These are phyloP conservation scores for Tetraselmis striata DNA, from an alignment of 139 green algal genomes.

Conservation along the genomic window DNA sequence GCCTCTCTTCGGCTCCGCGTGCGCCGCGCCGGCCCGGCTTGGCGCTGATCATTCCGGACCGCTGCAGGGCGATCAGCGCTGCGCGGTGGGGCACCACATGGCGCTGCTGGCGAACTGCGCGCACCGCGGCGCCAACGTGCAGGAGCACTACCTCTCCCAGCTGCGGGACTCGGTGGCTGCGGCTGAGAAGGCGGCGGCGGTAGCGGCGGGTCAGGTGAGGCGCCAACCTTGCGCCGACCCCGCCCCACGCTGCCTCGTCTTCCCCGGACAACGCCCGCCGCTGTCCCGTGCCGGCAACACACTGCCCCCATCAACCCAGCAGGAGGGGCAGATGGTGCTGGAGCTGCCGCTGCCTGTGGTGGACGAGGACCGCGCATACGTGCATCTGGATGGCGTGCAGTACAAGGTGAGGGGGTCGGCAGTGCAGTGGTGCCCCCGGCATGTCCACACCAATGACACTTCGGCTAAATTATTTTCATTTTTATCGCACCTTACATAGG, in stretches of 20 bases:
- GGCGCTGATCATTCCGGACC: no score
- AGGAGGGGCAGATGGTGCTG: conserved; percentile 18
- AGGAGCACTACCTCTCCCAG: conserved; percentile 65
- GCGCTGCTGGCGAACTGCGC: conserved; percentile 52
- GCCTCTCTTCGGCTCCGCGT: no score
- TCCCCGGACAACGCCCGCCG: conserved; percentile 11
- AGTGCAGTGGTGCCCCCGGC: no score
- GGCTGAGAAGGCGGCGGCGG: not conserved
- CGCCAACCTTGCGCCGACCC: not conserved
- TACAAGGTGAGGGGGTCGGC: not conserved
- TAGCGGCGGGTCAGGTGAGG: conserved; percentile 24
- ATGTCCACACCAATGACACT: no score
- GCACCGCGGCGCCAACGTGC: conserved; percentile 36
- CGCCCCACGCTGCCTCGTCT: no score
- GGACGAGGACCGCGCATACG: conserved; percentile 35
- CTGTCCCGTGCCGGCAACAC: not conserved
- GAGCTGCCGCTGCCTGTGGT: conserved; percentile 62
- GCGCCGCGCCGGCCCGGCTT: no score
- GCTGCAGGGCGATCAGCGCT: conserved; percentile 38
- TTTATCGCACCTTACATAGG: no score
- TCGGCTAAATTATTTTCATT: no score
- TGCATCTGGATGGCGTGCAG: conserved; percentile 43
- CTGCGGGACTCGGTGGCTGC: conserved; percentile 37
- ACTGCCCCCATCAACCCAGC: conserved; percentile 22
- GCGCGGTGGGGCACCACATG: conserved; percentile 57